Evolutionary conservation across 768 basidiomycete species (phyloP), one percentile per base, ranked within the genome.

Genomic region (Boletus reticulatus): DNA sequence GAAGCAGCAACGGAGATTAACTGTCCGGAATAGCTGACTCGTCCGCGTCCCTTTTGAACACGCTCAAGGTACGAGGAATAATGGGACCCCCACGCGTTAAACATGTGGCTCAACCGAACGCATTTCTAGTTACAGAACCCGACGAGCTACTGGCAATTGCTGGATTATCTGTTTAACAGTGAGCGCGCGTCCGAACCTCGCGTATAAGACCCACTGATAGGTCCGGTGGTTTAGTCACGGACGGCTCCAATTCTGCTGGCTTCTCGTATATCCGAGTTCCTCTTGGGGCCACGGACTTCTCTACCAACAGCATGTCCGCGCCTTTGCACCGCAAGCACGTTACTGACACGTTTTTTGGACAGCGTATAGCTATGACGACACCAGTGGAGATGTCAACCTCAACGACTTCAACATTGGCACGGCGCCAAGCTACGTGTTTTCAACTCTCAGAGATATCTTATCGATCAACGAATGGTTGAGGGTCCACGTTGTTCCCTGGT

Each of bases 271-370:
- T 91, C 47, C 81, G 89, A 11, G 75, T 90, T 38, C 81, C 88
- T 0, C 76, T 91, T 14, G 89, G 89, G 14, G 85, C 89, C 5
- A 80, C 85, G 4, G 89, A 90, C 68, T 90, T 90, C 63, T 88
- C 89, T 12, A 72, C 80, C 4, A 74, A 61, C 4, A 59, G 87
- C 86, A 54, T 43, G 77, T n/a, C 31, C 32, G 29, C 22, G n/a
- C 10, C 13, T 9, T 49, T 38, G 47, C 41, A 39, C 36, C 14
- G 14, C 11, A 19, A 49, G 22, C 48, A 27, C 17, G 48, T 48
- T 50, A 38, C 43, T 60, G 31, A 65, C 20, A 49, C 42, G 44
- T 8, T 3, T 22, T 38, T n/a, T 14, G 32, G 13, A 42, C 50
- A 80, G 88, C 73, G 1, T 90, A 90, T 63, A 88, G 80, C 48